Conservation (phyloP, 495 filamentous ascomycete genomes). For the Xylaria scruposa region DNA sequence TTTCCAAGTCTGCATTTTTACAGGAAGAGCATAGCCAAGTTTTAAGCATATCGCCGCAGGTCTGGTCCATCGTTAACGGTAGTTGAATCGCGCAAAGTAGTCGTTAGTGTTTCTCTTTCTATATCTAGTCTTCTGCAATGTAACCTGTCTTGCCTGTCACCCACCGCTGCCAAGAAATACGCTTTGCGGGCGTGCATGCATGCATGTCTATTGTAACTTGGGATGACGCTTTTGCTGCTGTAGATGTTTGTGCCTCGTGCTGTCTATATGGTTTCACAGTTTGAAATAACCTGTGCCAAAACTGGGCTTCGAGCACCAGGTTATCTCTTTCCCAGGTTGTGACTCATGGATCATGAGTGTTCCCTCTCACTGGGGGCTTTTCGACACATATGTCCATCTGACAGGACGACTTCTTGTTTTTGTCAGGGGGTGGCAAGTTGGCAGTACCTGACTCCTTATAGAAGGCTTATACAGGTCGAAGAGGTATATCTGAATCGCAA, state of each 20-base stretch:
- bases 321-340: not conserved
- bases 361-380: not conserved
- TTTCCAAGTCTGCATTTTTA: not conserved
- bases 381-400: slow-evolving; percentile 6
- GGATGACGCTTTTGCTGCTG: slow-evolving; percentile 8
- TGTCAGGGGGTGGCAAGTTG: slow-evolving; percentile 8
- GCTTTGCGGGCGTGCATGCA: not conserved
- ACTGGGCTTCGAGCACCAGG: not conserved
- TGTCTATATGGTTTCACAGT: not conserved
- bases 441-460: not conserved
- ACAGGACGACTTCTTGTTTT: not conserved
- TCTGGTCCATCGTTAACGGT: not conserved
- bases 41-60: not conserved
- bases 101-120: not conserved
- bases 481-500: slow-evolving; percentile 9
- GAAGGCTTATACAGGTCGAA: not conserved
- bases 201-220: not conserved
- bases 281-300: not conserved
- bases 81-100: not conserved
- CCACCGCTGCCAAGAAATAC: slow-evolving; percentile 4
- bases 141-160: not conserved
- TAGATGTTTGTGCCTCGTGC: not conserved
- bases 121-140: not conserved
- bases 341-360: slow-evolving; percentile 7
- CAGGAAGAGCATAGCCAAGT: not conserved